Percentiles rank a stretch among this genome's conserved stretches.
Evolutionary conservation across 306 rosid species (phyloP).

Genomic region (Vicia sativa): DNA sequence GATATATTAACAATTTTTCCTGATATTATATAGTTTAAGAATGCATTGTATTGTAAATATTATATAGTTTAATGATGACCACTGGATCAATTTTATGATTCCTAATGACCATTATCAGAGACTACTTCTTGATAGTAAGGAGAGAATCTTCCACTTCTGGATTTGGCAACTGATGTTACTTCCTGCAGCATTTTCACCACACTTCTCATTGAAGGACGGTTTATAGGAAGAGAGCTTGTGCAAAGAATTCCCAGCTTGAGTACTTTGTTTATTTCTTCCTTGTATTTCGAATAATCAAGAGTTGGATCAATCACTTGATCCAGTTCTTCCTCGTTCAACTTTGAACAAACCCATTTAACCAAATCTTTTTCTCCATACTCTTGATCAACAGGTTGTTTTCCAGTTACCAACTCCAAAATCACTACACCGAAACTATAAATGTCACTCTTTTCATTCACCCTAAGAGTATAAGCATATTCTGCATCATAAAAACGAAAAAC

Average conservation of each 20-base stretch:
- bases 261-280: slow-evolving; percentile 58
- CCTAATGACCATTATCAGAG: slow-evolving; percentile 41
- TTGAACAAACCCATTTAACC: slow-evolving; percentile 63
- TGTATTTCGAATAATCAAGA: slow-evolving; percentile 46
- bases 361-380: slow-evolving; percentile 64
- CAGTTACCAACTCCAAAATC: slow-evolving; percentile 76
- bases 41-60: not conserved
- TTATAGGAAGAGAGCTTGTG: slow-evolving; percentile 60
- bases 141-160: slow-evolving; percentile 55
- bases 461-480: slow-evolving; percentile 79
- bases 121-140: slow-evolving; percentile 61
- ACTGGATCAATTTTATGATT: slow-evolving; percentile 25
- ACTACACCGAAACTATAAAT: slow-evolving; percentile 83
- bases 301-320: slow-evolving; percentile 59
- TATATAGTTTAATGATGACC: not conserved
- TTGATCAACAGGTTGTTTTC: slow-evolving; percentile 62
- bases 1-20: not conserved
- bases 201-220: slow-evolving; percentile 74
- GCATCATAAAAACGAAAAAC: slow-evolving; percentile 36
- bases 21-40: slow-evolving; percentile 2
- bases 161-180: slow-evolving; percentile 42
- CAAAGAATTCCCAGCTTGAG: slow-evolving; percentile 62
- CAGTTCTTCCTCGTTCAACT: slow-evolving; percentile 50
- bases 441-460: slow-evolving; percentile 85
- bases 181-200: slow-evolving; percentile 74